These are phyloP conservation scores for Physaria fendleri DNA, from an alignment of 345 rosid genomes.

Conservation along the genomic window DNA sequence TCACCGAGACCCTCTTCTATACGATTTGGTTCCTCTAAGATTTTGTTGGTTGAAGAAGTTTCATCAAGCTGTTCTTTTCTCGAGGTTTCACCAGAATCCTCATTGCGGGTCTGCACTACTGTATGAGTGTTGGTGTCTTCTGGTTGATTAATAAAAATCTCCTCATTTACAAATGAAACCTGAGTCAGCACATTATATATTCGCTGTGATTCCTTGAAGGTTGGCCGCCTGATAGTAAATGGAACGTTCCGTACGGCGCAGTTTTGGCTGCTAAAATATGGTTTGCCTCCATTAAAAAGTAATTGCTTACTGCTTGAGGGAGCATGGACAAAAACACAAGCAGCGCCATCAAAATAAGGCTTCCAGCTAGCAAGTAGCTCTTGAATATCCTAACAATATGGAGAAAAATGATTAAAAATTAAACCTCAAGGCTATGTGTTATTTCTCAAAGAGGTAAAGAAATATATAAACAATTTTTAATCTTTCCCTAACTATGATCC, in stretches of 20 bases:
- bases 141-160: constrained; percentile 28
- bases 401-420: constrained; percentile 6
- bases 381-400: constrained; percentile 64
- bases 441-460: background rate
- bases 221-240: constrained; percentile 71
- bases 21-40: constrained; percentile 26
- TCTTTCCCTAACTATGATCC: background rate
- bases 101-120: constrained; percentile 23
- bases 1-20: constrained; percentile 35
- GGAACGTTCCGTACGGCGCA: constrained; percentile 54
- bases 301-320: constrained; percentile 78
- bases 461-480: background rate
- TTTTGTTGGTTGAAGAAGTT: constrained; percentile 31
- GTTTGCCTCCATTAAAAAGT: constrained; percentile 63
- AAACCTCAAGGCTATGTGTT: constrained; percentile 8
- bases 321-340: constrained; percentile 69
- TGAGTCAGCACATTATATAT: constrained; percentile 68
- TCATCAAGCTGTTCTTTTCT: constrained; percentile 25
- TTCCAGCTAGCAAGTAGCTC: constrained; percentile 89
- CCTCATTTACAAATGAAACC: constrained; percentile 50
- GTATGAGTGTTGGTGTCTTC: constrained; percentile 21
- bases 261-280: constrained; percentile 51
- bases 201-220: constrained; percentile 75
- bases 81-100: constrained; percentile 30
- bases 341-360: constrained; percentile 73